Evolutionary conservation across 2,329 filamentous ascomycete genomes (phyloP), one percentile per base, ranked within the genome.

Genomic region (Fusarium cicatricum): DNA sequence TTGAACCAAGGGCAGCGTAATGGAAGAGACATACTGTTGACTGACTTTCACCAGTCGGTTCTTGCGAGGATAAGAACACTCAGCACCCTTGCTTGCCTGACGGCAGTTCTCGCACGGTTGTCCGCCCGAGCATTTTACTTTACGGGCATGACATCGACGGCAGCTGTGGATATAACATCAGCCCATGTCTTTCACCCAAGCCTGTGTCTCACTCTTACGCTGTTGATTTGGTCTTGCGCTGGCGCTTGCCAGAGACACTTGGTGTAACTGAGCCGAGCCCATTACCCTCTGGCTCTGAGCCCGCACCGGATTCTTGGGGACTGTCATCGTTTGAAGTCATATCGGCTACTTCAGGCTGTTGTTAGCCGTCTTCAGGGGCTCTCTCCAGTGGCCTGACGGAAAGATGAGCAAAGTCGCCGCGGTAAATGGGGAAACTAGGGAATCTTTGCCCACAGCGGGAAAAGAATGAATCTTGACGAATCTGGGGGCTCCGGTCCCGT

Each of bases 111-210:
- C 60, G 43, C 72, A 75, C 2, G 72, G 72, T n/a, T 66, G 60
- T 0, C 68, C 73, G 0, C 72, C 72, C 1, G 71, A 72, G 19
- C 72, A 75, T 33, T 71, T 74, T 7, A 75, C 71, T 44, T 74
- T 74, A 2, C 72, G 65, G 1, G 72, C 62, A 47, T 66, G 75
- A 34, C 61, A 79, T 52, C 52, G 68, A 21, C 64, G 72, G 51
- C 58, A 79, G 11, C 52, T 72, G 6, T 1, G 5, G 6, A 17
- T 15, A 28, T 11, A 19, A 28, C 4, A 46, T 65, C 17, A 48
- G 48, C 4, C 31, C 19, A 5, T 5, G 32, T 23, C 2, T n/a
- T n/a, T 11, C 8, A 2, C 5, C 10, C 19, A 15, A 15, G 14
- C 19, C 23, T 17, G 4, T 33, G 28, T 33, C 40, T 26, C 1